phyloP scores from a whole-genome alignment of 129 eudicot species.

The Dittrichia graveolens region DNA sequence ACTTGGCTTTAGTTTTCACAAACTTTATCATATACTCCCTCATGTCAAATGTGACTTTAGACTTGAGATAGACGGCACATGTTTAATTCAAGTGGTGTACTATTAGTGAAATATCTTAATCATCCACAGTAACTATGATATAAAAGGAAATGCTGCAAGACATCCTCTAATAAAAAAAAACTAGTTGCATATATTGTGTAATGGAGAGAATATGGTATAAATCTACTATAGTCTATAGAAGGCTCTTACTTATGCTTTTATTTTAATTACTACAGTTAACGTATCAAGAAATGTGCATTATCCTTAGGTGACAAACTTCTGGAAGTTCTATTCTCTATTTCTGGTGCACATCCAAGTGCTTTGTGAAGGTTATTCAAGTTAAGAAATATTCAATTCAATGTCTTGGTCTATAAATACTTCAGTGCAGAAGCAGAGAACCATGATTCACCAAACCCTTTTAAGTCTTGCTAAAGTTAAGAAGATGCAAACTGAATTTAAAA shows the following conservation, averaged over 20 bases:
- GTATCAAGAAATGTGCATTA: slow-evolving; percentile 8
- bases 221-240: not conserved
- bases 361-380: slow-evolving; percentile 16
- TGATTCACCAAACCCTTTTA: slow-evolving; percentile 32
- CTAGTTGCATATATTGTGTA: not conserved
- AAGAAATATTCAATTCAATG: slow-evolving; percentile 17
- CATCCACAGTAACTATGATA: too few relatives aligned
- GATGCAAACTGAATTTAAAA: slow-evolving; percentile 26
- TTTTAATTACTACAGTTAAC: slow-evolving; percentile 26
- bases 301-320: slow-evolving; percentile 10
- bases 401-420: slow-evolving; percentile 39
- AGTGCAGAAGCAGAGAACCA: slow-evolving; percentile 41
- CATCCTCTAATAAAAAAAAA: not conserved
- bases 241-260: slow-evolving; percentile 5
- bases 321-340: not conserved
- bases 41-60: too few relatives aligned
- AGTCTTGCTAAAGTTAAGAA: slow-evolving; percentile 29
- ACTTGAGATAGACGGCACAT: too few relatives aligned
- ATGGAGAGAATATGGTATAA: not conserved
- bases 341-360: slow-evolving; percentile 17
- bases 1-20: too few relatives aligned
- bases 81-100: too few relatives aligned
- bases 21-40: too few relatives aligned
- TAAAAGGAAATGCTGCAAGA: too few relatives aligned
- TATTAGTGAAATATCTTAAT: too few relatives aligned